phyloP scores from a whole-genome alignment of 2,329 filamentous ascomycete genomes.

The Phyllosticta citribraziliensis region DNA sequence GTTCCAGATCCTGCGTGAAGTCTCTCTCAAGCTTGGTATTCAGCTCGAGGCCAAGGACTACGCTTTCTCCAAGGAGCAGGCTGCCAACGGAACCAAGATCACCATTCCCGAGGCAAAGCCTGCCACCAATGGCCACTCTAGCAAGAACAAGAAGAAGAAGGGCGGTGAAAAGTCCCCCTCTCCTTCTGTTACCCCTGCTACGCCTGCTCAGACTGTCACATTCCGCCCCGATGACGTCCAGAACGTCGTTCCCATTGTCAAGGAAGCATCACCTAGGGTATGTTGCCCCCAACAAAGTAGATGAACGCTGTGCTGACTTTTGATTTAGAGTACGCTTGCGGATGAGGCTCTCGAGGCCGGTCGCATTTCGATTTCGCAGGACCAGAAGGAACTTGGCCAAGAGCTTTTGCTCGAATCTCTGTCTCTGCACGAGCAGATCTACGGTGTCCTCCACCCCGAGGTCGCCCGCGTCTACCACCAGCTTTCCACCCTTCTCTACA shows the following conservation, averaged over 20 bases:
- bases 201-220: conserved; percentile 59
- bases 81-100: conserved; percentile 13
- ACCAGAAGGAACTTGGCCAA: conserved; percentile 90
- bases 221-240: conserved; percentile 80
- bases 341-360: conserved; percentile 95
- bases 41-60: conserved; percentile 77
- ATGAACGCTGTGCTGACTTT: background rate
- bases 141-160: conserved; percentile 49
- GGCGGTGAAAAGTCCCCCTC: conserved; percentile 39
- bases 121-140: conserved; percentile 28
- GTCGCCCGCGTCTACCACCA: conserved; percentile 93
- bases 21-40: conserved; percentile 79
- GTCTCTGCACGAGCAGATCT: conserved; percentile 95
- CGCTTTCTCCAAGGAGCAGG: conserved; percentile 44
- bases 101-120: conserved; percentile 15
- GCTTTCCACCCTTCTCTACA: conserved; percentile 90
- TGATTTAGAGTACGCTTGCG: conserved; percentile 59
- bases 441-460: conserved; percentile 92
- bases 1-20: conserved; percentile 78
- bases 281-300: background rate
- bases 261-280: conserved; percentile 75
- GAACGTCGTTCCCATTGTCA: conserved; percentile 88
- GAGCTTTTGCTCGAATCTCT: conserved; percentile 93
- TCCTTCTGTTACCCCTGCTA: conserved; percentile 33
- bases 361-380: conserved; percentile 88